Conservation (phyloP, 169 alveolate species). For the Eimeria sp. region DNA sequence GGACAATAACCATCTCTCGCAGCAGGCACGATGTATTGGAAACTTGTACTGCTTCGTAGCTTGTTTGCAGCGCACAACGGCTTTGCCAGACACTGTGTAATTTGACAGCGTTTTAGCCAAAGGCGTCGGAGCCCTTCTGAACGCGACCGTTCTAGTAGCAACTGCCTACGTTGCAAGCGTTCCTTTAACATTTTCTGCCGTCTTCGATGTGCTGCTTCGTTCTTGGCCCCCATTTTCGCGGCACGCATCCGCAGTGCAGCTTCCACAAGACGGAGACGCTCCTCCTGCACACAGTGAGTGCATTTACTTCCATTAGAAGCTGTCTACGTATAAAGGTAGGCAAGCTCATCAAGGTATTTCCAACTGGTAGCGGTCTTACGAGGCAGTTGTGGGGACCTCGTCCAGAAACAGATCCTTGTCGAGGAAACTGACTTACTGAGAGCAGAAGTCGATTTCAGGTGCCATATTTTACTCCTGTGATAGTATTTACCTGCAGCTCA, state of each 20-base stretch:
- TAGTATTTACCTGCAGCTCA: conserved; percentile 86
- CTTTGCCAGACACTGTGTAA: conserved; percentile 34
- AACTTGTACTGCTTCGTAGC: not conserved
- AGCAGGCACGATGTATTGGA: conserved; percentile 13
- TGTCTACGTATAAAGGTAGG: not conserved
- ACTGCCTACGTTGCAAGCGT: conserved; percentile 13
- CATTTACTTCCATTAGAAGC: not conserved
- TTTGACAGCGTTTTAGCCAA: conserved; percentile 20
- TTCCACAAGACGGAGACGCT: conserved; percentile 35
- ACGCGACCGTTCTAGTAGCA: conserved; percentile 8
- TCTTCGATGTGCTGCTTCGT: conserved; percentile 25
- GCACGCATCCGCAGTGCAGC: conserved; percentile 35
- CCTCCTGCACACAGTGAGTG: conserved; percentile 15
- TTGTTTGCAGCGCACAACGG: conserved; percentile 42
- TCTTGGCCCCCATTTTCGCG: conserved; percentile 1
- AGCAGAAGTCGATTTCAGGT: not conserved
- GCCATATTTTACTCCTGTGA: not conserved
- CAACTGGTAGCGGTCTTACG: not conserved
- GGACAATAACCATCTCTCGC: conserved; percentile 53
- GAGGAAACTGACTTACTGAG: not conserved
- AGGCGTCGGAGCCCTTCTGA: conserved; percentile 39
- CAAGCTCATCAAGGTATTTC: not conserved
- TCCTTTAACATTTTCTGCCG: conserved; percentile 24
- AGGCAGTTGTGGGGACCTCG: not conserved
- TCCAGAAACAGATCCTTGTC: not conserved